Evolutionary conservation across 371 early-diverging fungal species (phyloP).

Genomic region (Amoeboaphelidium protococcarum): DNA sequence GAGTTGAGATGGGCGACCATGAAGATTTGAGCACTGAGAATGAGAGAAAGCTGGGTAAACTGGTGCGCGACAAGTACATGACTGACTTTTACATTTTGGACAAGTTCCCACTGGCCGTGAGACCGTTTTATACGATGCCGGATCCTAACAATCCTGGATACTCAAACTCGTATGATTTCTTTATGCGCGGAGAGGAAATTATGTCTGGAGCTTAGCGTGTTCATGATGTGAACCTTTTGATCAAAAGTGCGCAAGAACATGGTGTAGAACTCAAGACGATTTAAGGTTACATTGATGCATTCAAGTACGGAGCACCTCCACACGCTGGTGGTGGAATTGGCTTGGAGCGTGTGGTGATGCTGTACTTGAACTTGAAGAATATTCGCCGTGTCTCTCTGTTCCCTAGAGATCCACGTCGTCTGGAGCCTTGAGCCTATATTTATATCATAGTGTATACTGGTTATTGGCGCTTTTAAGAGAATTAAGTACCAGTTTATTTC

Average conservation of each 20-base stretch:
- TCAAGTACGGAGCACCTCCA: constrained; percentile 95
- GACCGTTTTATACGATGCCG: constrained; percentile 99
- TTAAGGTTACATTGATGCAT: constrained; percentile 84
- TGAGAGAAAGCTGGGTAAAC: constrained; percentile 74
- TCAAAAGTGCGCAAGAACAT: constrained; percentile 50
- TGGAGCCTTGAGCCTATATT: constrained; percentile 75
- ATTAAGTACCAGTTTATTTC: too few relatives aligned
- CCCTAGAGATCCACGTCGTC: constrained; percentile 96
- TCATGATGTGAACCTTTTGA: constrained; percentile 64
- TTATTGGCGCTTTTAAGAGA: too few relatives aligned
- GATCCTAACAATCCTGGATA: constrained; percentile 57
- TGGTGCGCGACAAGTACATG: constrained; percentile 80
- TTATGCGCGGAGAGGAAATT: constrained; percentile 98
- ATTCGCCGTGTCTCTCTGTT: constrained; percentile 90
- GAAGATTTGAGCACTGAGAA: constrained; percentile 82
- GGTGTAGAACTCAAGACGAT: constrained; percentile 63
- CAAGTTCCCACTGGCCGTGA: constrained; percentile 90
- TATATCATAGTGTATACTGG: too few relatives aligned
- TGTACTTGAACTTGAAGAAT: constrained; percentile 84
- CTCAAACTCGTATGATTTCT: constrained; percentile 99
- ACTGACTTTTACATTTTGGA: constrained; percentile 98
- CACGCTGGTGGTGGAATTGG: constrained; percentile 99
- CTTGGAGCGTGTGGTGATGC: constrained; percentile 94
- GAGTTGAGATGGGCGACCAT: constrained; percentile 70
- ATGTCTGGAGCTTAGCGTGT: constrained; percentile 99